Percentiles rank a stretch among this genome's conserved stretches.
Evolutionary conservation across 2,329 filamentous ascomycete genomes (phyloP).

Genomic region (Fusarium agapanthi): DNA sequence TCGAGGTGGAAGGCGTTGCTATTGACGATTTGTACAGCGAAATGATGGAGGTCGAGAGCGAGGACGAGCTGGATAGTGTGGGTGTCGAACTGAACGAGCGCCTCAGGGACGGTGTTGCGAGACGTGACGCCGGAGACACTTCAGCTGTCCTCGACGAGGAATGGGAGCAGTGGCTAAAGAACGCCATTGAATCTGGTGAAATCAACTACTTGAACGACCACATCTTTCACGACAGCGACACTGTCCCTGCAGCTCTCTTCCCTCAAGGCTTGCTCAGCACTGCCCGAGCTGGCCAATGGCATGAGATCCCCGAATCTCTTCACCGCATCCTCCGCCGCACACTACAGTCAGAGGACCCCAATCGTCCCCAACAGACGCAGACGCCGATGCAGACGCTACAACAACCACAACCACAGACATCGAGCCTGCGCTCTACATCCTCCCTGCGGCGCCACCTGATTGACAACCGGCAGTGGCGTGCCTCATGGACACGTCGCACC

Average conservation of each 20-base stretch:
- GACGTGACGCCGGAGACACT: conserved; percentile 67
- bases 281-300: conserved; percentile 66
- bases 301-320: conserved; percentile 65
- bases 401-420: conserved; percentile 21
- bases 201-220: conserved; percentile 58
- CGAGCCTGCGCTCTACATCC: conserved; percentile 4
- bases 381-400: conserved; percentile 12
- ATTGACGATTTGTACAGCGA: conserved; percentile 45
- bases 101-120: conserved; percentile 70
- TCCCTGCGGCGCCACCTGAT: conserved; percentile 30
- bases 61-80: conserved; percentile 62
- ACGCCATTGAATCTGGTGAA: conserved; percentile 70
- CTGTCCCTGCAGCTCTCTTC: conserved; percentile 52
- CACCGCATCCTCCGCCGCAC: conserved; percentile 61
- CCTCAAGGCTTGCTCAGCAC: conserved; percentile 62
- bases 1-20: conserved; percentile 27
- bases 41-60: conserved; percentile 60
- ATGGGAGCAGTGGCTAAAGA: conserved; percentile 80
- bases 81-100: conserved; percentile 70
- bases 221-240: conserved; percentile 45
- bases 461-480: conserved; percentile 22
- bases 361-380: conserved; percentile 28
- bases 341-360: conserved; percentile 51
- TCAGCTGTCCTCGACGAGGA: conserved; percentile 72
- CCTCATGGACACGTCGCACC: conserved; percentile 36